Evolutionary conservation across 345 rosid species (phyloP).

Genomic region (Eutrema yunnanense): DNA sequence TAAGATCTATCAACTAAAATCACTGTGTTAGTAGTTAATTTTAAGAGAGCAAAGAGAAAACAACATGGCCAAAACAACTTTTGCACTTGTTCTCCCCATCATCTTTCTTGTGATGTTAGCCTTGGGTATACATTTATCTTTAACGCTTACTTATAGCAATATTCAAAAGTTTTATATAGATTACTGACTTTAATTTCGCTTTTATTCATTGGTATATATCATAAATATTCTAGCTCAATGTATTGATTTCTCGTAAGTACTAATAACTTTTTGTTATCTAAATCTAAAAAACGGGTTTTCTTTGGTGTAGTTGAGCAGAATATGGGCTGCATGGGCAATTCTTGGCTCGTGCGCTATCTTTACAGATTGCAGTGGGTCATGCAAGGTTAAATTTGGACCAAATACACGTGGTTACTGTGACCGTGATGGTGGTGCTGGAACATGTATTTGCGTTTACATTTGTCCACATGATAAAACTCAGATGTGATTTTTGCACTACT

Average conservation of each 20-base stretch:
- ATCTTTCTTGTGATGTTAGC: slow-evolving; percentile 4
- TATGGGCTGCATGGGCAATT: neutral
- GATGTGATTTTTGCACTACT: neutral
- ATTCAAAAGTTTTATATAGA: neutral
- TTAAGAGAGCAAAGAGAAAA: neutral
- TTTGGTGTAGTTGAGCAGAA: slow-evolving; percentile 9
- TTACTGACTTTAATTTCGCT: neutral
- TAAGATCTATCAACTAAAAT: neutral
- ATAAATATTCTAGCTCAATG: neutral
- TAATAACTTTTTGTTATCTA: neutral
- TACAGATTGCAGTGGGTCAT: neutral
- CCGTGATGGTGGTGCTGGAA: neutral
- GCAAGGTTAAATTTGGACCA: neutral
- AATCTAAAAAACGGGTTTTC: neutral
- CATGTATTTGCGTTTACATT: neutral
- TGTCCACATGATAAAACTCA: neutral
- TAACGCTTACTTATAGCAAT: neutral
- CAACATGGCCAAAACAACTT: slow-evolving; percentile 1
- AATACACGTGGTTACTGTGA: neutral
- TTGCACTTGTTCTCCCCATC: neutral
- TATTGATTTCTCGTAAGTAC: neutral
- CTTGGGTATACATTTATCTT: neutral
- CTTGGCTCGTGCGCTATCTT: slow-evolving; percentile 10
- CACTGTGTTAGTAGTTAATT: neutral
- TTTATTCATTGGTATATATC: neutral